Evolutionary conservation across 2,329 filamentous ascomycete species (phyloP).

Genomic region (Zopfia rhizophila): DNA sequence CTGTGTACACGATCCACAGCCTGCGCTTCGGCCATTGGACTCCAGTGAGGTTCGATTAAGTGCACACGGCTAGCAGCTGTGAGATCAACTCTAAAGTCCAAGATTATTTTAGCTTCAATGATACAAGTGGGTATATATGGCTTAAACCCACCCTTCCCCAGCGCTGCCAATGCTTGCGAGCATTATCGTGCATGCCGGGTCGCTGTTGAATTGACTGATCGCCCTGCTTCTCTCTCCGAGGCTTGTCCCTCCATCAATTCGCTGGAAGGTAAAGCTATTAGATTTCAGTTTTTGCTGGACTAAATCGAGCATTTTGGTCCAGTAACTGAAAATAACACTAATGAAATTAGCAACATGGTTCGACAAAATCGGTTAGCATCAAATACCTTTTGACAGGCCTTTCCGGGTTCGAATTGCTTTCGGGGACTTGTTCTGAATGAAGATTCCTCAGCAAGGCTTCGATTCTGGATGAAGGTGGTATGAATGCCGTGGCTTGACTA

Average conservation of each 20-base stretch:
- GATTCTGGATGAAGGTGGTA: no score
- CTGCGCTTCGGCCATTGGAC: conserved; percentile 48
- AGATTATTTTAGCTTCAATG: neutral
- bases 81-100: conserved; percentile 31
- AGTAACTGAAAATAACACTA: conserved; percentile 43
- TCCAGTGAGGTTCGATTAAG: conserved; percentile 49
- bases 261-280: conserved; percentile 18
- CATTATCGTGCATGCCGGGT: conserved; percentile 34
- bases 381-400: conserved; percentile 50
- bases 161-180: conserved; percentile 46
- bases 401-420: no score
- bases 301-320: conserved; percentile 44
- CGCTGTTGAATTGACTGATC: conserved; percentile 20
- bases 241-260: conserved; percentile 39
- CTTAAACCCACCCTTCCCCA: conserved; percentile 41
- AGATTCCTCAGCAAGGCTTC: no score
- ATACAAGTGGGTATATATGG: neutral
- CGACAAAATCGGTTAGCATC: conserved; percentile 34
- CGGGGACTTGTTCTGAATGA: no score
- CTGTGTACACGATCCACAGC: conserved; percentile 46
- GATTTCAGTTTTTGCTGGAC: conserved; percentile 23
- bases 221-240: conserved; percentile 16
- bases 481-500: no score
- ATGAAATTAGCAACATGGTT: conserved; percentile 11
- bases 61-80: conserved; percentile 43